Evolutionary conservation across 306 rosid genomes (phyloP).

Genomic region (Dryas alaskensis): DNA sequence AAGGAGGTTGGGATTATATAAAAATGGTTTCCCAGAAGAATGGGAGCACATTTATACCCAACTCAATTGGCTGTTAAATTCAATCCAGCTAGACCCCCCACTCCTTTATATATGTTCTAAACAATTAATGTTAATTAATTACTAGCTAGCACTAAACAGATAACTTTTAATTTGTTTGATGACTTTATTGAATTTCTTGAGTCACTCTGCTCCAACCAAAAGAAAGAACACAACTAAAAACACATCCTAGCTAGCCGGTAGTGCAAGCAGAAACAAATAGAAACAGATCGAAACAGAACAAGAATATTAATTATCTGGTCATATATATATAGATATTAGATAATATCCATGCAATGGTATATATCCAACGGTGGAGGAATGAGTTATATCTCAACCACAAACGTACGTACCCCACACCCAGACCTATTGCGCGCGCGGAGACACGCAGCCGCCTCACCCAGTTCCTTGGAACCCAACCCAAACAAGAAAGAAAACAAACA

Average conservation of each 20-base stretch:
- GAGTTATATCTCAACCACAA: background rate
- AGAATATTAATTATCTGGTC: conserved; percentile 9
- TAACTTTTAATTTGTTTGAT: background rate
- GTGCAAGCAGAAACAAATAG: background rate
- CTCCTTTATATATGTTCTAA: conserved; percentile 8
- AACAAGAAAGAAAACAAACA: no score
- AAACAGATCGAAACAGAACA: conserved; percentile 8
- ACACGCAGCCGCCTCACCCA: conserved; percentile 48
- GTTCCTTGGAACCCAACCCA: conserved; percentile 40
- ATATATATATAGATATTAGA: background rate
- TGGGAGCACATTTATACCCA: conserved; percentile 25
- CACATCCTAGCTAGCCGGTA: background rate
- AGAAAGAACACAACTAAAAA: background rate
- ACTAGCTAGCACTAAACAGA: background rate
- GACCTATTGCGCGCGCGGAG: conserved; percentile 29
- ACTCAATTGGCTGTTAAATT: background rate
- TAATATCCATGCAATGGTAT: conserved; percentile 23
- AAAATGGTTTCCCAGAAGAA: conserved; percentile 9
- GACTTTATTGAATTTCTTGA: background rate
- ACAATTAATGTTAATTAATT: background rate
- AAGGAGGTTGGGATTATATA: background rate
- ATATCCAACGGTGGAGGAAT: conserved; percentile 34
- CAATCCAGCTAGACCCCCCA: conserved; percentile 25
- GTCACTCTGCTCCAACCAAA: conserved; percentile 5
- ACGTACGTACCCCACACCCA: conserved; percentile 1